Evolutionary conservation across 2,329 filamentous ascomycete species (phyloP).

Genomic region (Raffaelea arxii): DNA sequence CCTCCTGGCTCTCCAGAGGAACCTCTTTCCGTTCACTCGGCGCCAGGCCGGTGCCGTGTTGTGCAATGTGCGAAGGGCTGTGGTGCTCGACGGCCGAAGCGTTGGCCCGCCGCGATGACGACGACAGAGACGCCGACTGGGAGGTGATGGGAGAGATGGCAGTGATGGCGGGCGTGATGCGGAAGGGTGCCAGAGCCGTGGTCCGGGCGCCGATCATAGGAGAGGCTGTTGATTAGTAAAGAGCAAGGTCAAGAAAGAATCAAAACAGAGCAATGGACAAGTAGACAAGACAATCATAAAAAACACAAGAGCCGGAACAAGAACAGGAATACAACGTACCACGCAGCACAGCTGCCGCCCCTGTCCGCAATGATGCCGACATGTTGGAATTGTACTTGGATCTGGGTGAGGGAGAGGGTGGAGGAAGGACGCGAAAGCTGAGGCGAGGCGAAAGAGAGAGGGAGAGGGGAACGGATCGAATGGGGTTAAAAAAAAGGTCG

Average conservation of each 20-base stretch:
- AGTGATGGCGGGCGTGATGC: constrained; percentile 26
- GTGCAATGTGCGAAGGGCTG: constrained; percentile 29
- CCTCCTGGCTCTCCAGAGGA: constrained; percentile 66
- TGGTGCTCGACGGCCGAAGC: constrained; percentile 37
- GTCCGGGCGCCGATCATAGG: not conserved
- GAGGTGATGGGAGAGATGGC: constrained; percentile 38
- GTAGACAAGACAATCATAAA: no score
- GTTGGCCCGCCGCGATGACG: constrained; percentile 54
- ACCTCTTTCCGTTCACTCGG: constrained; percentile 58
- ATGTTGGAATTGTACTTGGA: constrained; percentile 20
- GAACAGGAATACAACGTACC: constrained; percentile 24
- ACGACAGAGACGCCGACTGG: constrained; percentile 56
- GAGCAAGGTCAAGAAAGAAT: not conserved
- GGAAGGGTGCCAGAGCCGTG: constrained; percentile 52
- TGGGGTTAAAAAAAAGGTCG: no score
- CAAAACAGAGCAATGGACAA: not conserved
- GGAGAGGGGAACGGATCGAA: no score
- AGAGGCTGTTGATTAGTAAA: no score
- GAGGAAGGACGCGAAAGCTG: not conserved
- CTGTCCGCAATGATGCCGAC: constrained; percentile 39
- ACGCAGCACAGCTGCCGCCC: constrained; percentile 42
- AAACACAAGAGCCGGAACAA: no score
- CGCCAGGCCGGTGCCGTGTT: constrained; percentile 38
- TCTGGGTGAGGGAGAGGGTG: constrained; percentile 1
- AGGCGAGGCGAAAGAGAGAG: not conserved